These are phyloP conservation scores for Puccinellia tenuiflora DNA, from an alignment of 176 grass and related monocot species.

Conservation along the genomic window DNA sequence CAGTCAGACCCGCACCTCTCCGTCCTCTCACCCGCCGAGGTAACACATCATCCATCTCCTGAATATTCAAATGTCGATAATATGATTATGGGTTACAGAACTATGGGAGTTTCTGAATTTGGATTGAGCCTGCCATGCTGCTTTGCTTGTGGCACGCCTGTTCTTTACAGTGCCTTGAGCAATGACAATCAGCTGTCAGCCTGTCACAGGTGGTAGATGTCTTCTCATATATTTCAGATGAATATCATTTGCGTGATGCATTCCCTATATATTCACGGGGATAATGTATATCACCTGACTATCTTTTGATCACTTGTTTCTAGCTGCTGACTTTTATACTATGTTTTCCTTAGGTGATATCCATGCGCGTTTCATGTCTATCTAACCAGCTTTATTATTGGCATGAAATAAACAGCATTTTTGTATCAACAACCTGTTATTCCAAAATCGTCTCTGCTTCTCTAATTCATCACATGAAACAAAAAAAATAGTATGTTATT, in stretches of 20 bases:
- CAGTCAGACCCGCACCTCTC: constrained; percentile 65
- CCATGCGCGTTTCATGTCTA: neutral
- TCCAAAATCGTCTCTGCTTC: neutral
- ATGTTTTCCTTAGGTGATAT: neutral
- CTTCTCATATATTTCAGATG: neutral
- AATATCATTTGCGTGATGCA: neutral
- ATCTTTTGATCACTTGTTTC: neutral
- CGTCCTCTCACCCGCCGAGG: constrained; percentile 68
- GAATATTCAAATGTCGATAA: neutral
- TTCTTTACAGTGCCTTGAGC: neutral
- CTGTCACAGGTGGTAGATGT: neutral
- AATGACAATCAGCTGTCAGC: neutral
- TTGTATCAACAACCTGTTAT: neutral
- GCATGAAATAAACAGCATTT: neutral
- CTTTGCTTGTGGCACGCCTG: neutral
- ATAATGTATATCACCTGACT: neutral
- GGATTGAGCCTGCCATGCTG: neutral
- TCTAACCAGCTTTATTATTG: neutral
- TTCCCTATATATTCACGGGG: neutral
- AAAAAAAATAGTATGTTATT: neutral
- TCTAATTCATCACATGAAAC: neutral
- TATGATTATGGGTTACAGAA: neutral
- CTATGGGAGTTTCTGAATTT: neutral
- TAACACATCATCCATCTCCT: neutral
- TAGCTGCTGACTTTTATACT: neutral